A percentile compares a stretch with the other conserved stretches of the same genome.
phyloP scores from a whole-genome alignment of 495 filamentous ascomycete species.

The Aspergillus bertholletiae region DNA sequence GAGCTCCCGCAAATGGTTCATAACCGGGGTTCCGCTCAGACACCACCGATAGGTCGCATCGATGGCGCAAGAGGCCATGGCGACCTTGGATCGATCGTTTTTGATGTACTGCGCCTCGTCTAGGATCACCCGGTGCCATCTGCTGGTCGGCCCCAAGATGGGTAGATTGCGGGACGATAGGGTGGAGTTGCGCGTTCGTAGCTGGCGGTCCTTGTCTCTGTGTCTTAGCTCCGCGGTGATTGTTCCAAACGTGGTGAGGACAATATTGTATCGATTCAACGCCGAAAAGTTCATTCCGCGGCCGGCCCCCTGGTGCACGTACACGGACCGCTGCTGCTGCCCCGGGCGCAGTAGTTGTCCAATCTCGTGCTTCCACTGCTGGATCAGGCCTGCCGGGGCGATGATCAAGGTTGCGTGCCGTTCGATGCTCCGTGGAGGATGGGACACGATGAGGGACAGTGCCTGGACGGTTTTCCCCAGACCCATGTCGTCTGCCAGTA shows the following conservation, averaged over 20 bases:
- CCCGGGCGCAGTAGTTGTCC: conserved; percentile 61
- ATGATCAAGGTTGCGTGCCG: conserved; percentile 84
- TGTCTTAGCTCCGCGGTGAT: conserved; percentile 66
- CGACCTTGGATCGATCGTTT: conserved; percentile 67
- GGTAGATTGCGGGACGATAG: no score
- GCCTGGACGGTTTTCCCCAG: conserved; percentile 93
- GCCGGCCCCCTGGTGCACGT: conserved; percentile 63
- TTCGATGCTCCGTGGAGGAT: conserved; percentile 55
- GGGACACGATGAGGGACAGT: conserved; percentile 76
- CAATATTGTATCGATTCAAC: conserved; percentile 70
- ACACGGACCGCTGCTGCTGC: conserved; percentile 56
- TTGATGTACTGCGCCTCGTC: conserved; percentile 96
- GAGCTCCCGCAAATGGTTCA: conserved; percentile 80
- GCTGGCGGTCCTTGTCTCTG: conserved; percentile 40
- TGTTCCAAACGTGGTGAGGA: conserved; percentile 88
- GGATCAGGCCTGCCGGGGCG: conserved; percentile 79
- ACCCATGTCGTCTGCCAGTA: conserved; percentile 92
- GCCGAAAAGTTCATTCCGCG: conserved; percentile 53
- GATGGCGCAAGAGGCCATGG: conserved; percentile 59
- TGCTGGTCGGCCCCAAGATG: conserved; percentile 56
- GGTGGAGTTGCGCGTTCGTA: conserved; percentile 39
- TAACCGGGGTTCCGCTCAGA: conserved; percentile 92
- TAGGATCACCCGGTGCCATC: conserved; percentile 83
- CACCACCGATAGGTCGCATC: conserved; percentile 70
- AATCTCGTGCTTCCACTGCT: conserved; percentile 90